Conservation (phyloP, 2,329 filamentous ascomycete genomes). For the Colletotrichum liriopes region DNA sequence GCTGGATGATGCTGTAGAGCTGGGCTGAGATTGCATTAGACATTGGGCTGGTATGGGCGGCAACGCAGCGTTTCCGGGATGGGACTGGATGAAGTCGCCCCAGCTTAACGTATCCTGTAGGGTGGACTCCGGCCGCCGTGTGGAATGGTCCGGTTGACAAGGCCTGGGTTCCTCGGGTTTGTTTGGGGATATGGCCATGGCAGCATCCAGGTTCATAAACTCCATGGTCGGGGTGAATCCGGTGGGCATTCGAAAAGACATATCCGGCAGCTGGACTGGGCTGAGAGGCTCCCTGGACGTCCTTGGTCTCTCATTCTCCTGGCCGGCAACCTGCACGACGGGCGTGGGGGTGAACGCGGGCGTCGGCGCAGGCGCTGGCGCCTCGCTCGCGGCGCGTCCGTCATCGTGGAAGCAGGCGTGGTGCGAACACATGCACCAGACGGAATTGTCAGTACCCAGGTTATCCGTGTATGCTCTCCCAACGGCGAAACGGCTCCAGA, state of each 20-base stretch:
- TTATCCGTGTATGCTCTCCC: constrained; percentile 52
- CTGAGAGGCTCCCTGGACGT: constrained; percentile 66
- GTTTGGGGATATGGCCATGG: constrained; percentile 55
- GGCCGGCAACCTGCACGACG: constrained; percentile 53
- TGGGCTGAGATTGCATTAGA: constrained; percentile 66
- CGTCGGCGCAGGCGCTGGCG: constrained; percentile 38
- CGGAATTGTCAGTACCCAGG: constrained; percentile 58
- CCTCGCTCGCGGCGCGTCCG: constrained; percentile 50
- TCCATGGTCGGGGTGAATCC: constrained; percentile 59
- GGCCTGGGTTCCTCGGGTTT: constrained; percentile 47
- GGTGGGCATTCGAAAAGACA: constrained; percentile 59
- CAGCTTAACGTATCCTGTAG: constrained; percentile 72
- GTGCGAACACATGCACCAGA: constrained; percentile 75
- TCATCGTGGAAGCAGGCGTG: constrained; percentile 76
- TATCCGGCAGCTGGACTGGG: constrained; percentile 64
- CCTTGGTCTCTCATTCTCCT: constrained; percentile 69
- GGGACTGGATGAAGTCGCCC: constrained; percentile 60
- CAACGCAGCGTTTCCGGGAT: constrained; percentile 53
- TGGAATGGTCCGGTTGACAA: constrained; percentile 46
- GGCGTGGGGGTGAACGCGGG: constrained; percentile 20
- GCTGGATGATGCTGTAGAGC: constrained; percentile 67
- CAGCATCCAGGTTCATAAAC: constrained; percentile 55
- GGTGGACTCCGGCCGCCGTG: constrained; percentile 55
- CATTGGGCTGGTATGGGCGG: constrained; percentile 67
- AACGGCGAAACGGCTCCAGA: constrained; percentile 66